Evolutionary conservation across 768 basidiomycete genomes (phyloP).

Genomic region (Gyrodon lividus): DNA sequence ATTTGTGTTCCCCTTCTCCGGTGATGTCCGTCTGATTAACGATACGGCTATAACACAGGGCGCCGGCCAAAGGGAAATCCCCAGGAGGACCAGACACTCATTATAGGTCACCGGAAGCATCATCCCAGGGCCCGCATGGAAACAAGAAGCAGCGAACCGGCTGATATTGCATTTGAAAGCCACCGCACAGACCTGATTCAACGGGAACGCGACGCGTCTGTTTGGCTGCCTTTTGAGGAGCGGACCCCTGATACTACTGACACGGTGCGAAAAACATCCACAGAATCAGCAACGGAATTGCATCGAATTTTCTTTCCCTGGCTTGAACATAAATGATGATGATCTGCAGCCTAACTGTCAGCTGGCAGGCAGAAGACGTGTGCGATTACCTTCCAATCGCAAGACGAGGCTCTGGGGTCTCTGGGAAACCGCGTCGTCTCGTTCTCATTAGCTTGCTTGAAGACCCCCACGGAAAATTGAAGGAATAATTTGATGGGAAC

Average conservation of each 20-base stretch:
- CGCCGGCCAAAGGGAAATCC: neutral
- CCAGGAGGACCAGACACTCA: neutral
- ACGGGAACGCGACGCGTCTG: constrained; percentile 50
- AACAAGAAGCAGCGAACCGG: constrained; percentile 1
- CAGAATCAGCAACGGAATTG: constrained; percentile 4
- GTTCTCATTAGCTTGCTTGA: neutral
- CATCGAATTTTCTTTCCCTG: constrained; percentile 2
- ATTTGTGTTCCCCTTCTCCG: constrained; percentile 9
- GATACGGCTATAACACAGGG: constrained; percentile 5
- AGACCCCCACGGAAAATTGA: neutral
- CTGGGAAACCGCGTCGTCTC: constrained; percentile 4
- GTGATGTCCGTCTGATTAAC: constrained; percentile 7
- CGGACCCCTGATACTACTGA: constrained; percentile 17
- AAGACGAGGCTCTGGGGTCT: constrained; percentile 5
- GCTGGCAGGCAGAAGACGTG: constrained; percentile 6
- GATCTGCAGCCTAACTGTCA: constrained; percentile 5
- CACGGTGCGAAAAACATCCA: neutral
- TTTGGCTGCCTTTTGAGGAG: constrained; percentile 35
- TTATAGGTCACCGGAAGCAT: neutral
- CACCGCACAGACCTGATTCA: constrained; percentile 4
- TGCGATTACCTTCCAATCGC: neutral
- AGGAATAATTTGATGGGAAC: neutral
- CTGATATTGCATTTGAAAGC: neutral
- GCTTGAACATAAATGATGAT: neutral
- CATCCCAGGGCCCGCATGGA: neutral